phyloP scores from a whole-genome alignment of 208 protist species.

The Acanthamoeba sp. region DNA sequence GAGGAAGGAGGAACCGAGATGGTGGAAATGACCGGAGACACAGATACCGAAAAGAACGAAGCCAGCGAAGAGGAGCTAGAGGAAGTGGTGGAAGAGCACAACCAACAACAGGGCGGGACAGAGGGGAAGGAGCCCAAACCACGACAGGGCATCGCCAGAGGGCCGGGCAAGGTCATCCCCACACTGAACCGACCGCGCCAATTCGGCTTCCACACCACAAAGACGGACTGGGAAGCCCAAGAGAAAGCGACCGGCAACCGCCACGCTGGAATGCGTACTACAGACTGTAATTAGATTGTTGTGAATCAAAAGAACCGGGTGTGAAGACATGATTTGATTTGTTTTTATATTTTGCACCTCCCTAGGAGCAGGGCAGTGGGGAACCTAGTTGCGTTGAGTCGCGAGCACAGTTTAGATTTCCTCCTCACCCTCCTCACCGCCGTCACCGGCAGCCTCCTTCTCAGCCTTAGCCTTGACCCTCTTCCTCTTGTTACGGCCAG shows the following conservation, averaged over 20 bases:
- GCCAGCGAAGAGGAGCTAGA: not conserved
- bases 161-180: slow-evolving; percentile 16
- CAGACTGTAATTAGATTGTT: not conserved
- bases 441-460: slow-evolving; percentile 77
- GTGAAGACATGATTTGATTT: not conserved
- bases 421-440: slow-evolving; percentile 67
- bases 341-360: slow-evolving; percentile 22
- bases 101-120: too few relatives aligned
- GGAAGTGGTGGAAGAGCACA: not conserved
- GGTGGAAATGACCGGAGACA: not conserved
- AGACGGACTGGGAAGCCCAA: not conserved
- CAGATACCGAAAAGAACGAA: not conserved
- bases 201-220: not conserved
- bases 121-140: slow-evolving; percentile 15
- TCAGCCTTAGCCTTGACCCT: slow-evolving; percentile 55
- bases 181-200: not conserved
- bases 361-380: not conserved
- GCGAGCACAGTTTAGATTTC: slow-evolving; percentile 48
- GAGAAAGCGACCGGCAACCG: not conserved
- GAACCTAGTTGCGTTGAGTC: not conserved
- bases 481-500: slow-evolving; percentile 96
- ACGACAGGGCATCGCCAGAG: not conserved
- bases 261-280: not conserved
- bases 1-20: not conserved
- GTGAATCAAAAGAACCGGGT: not conserved